Conservation (phyloP, 306 rosid species). For the Prosopis cineraria region DNA sequence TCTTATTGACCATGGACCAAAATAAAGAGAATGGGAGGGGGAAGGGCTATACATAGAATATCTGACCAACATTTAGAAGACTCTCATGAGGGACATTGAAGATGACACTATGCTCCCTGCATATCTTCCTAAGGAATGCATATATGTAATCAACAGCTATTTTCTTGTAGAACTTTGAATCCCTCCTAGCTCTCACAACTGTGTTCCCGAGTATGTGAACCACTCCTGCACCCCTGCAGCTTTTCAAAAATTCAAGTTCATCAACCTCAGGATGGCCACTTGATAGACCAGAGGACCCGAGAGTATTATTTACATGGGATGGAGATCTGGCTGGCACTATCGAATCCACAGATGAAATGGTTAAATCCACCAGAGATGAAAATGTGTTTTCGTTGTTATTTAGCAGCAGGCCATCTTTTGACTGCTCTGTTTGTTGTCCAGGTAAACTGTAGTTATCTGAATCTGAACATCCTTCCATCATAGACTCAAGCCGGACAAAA, state of each 20-base stretch:
- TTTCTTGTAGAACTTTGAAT: conserved; percentile 66
- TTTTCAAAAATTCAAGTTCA: conserved; percentile 73
- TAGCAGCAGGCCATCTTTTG: conserved; percentile 43
- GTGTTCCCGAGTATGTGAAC: conserved; percentile 95
- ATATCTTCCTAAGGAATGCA: conserved; percentile 89
- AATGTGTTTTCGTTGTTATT: conserved; percentile 43
- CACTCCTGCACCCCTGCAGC: conserved; percentile 81
- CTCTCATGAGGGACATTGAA: conserved; percentile 97
- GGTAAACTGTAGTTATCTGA: conserved; percentile 69
- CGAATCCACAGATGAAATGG: conserved; percentile 65
- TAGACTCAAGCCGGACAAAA: conserved; percentile 72
- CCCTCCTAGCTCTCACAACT: conserved; percentile 71
- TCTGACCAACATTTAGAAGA: conserved; percentile 88
- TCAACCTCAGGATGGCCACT: conserved; percentile 66
- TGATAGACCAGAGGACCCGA: conserved; percentile 41
- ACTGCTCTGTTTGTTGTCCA: conserved; percentile 48
- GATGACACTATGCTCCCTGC: conserved; percentile 91
- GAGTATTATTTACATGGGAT: conserved; percentile 33
- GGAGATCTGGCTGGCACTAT: conserved; percentile 64
- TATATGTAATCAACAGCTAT: conserved; percentile 81
- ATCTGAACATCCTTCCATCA: conserved; percentile 95
- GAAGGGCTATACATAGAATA: conserved; percentile 66
- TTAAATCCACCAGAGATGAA: conserved; percentile 42
- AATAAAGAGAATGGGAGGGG: not conserved
- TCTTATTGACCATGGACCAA: conserved; percentile 3